Evolutionary conservation across 75 land plant genomes (phyloP).

Genomic region (Sequoiadendron giganteum): DNA sequence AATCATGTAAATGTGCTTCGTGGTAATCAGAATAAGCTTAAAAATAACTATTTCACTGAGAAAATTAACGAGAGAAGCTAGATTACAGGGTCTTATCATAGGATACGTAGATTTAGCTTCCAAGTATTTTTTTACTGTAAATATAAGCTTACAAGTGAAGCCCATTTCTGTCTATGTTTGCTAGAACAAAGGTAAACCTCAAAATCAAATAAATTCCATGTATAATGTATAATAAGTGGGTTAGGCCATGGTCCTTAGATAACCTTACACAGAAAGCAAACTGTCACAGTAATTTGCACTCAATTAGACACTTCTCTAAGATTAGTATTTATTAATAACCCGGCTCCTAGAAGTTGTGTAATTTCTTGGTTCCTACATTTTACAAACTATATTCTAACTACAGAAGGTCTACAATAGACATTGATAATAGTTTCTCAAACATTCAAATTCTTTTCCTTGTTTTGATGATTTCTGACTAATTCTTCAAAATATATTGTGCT

Average conservation of each 20-base stretch:
- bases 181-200: neutral
- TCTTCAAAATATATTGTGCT: too few species aligned
- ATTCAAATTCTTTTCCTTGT: too few species aligned
- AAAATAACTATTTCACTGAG: neutral
- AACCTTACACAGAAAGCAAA: neutral
- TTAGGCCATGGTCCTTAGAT: neutral
- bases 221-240: neutral
- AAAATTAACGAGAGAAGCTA: neutral
- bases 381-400: neutral
- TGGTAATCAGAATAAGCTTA: neutral
- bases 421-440: neutral
- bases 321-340: too few species aligned
- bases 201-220: neutral
- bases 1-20: neutral
- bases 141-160: neutral
- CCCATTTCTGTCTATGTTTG: neutral
- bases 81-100: neutral
- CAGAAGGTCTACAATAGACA: neutral
- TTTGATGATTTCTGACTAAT: too few species aligned
- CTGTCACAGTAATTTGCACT: too few species aligned
- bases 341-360: neutral
- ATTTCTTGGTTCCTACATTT: neutral
- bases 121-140: neutral
- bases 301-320: too few species aligned
- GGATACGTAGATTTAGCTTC: neutral